A percentile compares a stretch with the other conserved stretches of the same genome.
Conservation (phyloP, 345 rosid species). For the Pseudoturritis turrita region DNA sequence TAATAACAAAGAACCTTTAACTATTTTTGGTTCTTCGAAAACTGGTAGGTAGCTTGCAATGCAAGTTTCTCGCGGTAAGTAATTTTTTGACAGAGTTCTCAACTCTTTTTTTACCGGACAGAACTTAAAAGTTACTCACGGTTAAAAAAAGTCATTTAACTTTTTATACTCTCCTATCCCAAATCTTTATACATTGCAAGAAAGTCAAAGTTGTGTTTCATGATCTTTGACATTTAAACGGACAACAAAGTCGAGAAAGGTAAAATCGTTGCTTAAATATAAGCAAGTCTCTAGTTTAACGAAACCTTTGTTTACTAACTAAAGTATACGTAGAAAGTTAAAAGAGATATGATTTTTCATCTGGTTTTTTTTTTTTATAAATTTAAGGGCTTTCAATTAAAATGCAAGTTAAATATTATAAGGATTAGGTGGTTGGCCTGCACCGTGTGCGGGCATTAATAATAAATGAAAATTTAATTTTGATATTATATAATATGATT, state of each 20-base stretch:
- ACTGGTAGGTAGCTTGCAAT: constrained; percentile 3
- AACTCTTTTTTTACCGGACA: not conserved
- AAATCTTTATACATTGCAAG: not conserved
- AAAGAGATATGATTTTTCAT: constrained; percentile 14
- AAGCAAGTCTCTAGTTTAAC: constrained; percentile 14
- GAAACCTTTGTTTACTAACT: constrained; percentile 19
- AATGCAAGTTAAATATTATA: no score
- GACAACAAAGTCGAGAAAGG: not conserved
- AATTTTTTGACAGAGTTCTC: not conserved
- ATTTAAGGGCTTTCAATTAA: no score
- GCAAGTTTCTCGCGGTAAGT: constrained; percentile 26
- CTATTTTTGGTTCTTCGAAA: not conserved
- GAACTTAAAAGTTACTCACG: not conserved
- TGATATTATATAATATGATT: no score
- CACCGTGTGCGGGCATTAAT: no score
- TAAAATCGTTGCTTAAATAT: constrained; percentile 4
- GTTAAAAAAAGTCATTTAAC: not conserved
- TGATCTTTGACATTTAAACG: not conserved
- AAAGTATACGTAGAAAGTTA: constrained; percentile 7
- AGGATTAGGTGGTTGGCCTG: no score
- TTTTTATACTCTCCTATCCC: not conserved
- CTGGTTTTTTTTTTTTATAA: no score
- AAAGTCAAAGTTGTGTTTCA: constrained; percentile 2
- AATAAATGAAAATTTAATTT: no score
- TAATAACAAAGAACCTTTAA: no score